Evolutionary conservation across 2,329 filamentous ascomycete species (phyloP), one percentile per base, ranked within the genome.

Genomic region (Botrytis sinoallii): DNA sequence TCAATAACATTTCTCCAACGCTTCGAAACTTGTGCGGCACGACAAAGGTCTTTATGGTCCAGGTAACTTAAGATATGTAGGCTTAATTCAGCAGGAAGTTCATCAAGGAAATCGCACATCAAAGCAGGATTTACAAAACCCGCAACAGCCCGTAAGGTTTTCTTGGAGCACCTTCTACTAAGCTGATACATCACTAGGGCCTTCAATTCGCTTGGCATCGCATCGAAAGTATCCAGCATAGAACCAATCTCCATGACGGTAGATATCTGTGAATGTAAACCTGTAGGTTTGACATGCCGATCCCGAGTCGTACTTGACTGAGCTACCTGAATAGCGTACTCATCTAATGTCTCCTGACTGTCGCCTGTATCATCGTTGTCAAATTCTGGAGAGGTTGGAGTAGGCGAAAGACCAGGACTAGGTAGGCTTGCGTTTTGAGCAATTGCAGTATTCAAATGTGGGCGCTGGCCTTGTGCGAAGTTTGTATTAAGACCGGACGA

Each of bases 181-280:
- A 99, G 90, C 81, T 99, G 95, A 81, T 97, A 98, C 90, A 99
- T 97, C 84, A 99, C 91, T 81, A 97, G 97, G 0, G 92, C 93
- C 83, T 99, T 96, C 88, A 99, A 90, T 79, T 96, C 92, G 63
- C 93, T 90, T 2, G 95, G 94, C 87, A 99, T 92, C 10, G 92
- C 89, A 81, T 98, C 95, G 79, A 98, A 99, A 3, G 91, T 91
- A 78, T 97, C 93, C 25, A 99, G 84, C 86, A 99, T 93, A 25
- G 87, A 89, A 12, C 93, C 93, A n/a, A 95, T 92, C 78, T 97
- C 93, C 83, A 95, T 88, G 32, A 95, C 82, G 32, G 82, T 87
- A 79, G 77, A 74, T 25, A 74, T 57, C 35, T 71, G 68, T 29
- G 48, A 29, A 22, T 69, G 68, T 20, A 81, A 29, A 52, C 52